Conservation (phyloP, 371 early-diverging fungal species). For the Batrachochytrium dendrobatidis region DNA sequence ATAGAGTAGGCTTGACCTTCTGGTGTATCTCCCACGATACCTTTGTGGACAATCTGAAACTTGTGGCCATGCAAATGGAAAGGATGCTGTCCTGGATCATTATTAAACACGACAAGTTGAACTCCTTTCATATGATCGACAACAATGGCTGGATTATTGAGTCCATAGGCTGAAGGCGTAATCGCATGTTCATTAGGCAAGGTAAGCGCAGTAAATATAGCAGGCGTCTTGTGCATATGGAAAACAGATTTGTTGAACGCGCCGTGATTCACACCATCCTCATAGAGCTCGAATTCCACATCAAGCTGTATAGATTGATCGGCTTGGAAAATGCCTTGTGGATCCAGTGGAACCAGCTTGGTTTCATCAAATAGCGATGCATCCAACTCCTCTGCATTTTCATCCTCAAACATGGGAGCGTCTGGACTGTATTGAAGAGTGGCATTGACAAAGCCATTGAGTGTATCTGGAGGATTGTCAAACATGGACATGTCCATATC, state of each 20-base stretch:
- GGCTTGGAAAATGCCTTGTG: constrained; percentile 32
- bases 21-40: constrained; percentile 27
- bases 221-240: constrained; percentile 55
- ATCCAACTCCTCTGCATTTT: constrained; percentile 3
- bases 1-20: constrained; percentile 5
- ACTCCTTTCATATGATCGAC: constrained; percentile 31
- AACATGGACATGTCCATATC: constrained; percentile 75
- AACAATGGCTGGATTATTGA: constrained; percentile 45
- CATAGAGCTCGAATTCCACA: constrained; percentile 51
- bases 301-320: constrained; percentile 49
- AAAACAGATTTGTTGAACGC: constrained; percentile 74
- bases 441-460: constrained; percentile 42
- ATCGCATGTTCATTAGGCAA: constrained; percentile 45
- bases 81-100: neutral
- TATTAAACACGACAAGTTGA: neutral
- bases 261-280: constrained; percentile 44
- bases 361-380: constrained; percentile 47
- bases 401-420: constrained; percentile 15
- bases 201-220: constrained; percentile 59
- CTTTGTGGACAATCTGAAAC: constrained; percentile 62
- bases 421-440: constrained; percentile 47
- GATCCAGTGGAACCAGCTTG: constrained; percentile 33
- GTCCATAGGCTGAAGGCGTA: constrained; percentile 57
- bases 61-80: constrained; percentile 77
- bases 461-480: constrained; percentile 50